Conservation (phyloP, 441 rosid species). For the Euphorbia schlechtendalii region DNA sequence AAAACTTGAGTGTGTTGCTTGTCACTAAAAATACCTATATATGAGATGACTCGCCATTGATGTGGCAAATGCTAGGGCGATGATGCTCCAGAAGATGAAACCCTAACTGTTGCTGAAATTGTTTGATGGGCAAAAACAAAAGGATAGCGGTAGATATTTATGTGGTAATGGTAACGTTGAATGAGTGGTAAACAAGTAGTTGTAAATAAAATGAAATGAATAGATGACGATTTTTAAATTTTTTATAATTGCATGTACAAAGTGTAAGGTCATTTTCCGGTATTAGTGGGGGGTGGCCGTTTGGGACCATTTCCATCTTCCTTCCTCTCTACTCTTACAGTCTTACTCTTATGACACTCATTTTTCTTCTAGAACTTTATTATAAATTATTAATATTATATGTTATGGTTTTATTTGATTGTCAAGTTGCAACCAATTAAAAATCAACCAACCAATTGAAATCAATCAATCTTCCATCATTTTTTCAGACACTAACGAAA, state of each 20-base stretch:
- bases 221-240: background rate
- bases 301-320: constrained; percentile 24
- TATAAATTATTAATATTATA: too few relatives aligned
- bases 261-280: constrained; percentile 44
- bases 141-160: too few relatives aligned
- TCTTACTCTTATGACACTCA: too few relatives aligned
- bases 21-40: too few relatives aligned
- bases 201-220: background rate
- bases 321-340: background rate
- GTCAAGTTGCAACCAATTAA: too few relatives aligned
- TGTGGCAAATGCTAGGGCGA: too few relatives aligned
- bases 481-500: constrained; percentile 10
- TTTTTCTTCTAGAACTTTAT: constrained; percentile 15
- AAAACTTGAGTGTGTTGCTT: too few relatives aligned
- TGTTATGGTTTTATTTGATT: background rate
- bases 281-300: constrained; percentile 36
- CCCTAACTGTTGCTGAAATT: too few relatives aligned
- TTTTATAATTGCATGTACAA: constrained; percentile 2
- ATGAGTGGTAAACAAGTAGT: background rate
- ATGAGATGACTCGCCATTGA: too few relatives aligned
- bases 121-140: too few relatives aligned
- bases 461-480: constrained; percentile 13
- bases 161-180: too few relatives aligned
- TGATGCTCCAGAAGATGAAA: too few relatives aligned
- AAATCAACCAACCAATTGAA: constrained; percentile 32